These are phyloP conservation scores for Raphanus raphanistrum DNA, from an alignment of 345 rosid species.

Conservation along the genomic window DNA sequence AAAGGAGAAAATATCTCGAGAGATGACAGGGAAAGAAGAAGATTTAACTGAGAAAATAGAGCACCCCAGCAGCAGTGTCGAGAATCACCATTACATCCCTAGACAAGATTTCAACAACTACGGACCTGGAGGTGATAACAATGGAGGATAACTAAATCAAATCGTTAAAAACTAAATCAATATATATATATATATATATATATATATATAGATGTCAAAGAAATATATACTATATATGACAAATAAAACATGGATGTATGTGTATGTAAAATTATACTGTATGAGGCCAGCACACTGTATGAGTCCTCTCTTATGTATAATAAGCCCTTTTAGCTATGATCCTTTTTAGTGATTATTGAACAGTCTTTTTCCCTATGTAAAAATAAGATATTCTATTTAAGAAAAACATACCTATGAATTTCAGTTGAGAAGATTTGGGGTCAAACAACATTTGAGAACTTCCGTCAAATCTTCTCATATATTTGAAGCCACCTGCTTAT, in stretches of 20 bases:
- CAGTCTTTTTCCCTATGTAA: background rate
- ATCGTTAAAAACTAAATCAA: background rate
- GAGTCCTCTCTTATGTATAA: background rate
- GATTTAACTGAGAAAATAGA: constrained; percentile 20
- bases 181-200: background rate
- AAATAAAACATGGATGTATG: background rate
- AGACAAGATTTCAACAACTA: constrained; percentile 49
- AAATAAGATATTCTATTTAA: background rate
- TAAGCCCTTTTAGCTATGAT: background rate
- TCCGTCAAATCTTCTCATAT: no score
- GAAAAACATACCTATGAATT: background rate
- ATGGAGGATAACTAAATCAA: constrained; percentile 35
- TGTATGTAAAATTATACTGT: background rate
- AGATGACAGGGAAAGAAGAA: constrained; percentile 11
- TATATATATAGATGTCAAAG: background rate
- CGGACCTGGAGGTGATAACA: constrained; percentile 39
- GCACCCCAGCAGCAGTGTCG: constrained; percentile 36
- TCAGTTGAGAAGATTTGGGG: background rate
- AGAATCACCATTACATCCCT: constrained; percentile 58
- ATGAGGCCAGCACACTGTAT: background rate
- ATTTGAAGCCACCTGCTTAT: no score
- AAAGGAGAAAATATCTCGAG: background rate
- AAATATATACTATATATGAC: background rate
- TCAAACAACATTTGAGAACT: no score
- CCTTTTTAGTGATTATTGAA: background rate